phyloP scores from a whole-genome alignment of 495 filamentous ascomycete genomes.

The Evernia prunastri region DNA sequence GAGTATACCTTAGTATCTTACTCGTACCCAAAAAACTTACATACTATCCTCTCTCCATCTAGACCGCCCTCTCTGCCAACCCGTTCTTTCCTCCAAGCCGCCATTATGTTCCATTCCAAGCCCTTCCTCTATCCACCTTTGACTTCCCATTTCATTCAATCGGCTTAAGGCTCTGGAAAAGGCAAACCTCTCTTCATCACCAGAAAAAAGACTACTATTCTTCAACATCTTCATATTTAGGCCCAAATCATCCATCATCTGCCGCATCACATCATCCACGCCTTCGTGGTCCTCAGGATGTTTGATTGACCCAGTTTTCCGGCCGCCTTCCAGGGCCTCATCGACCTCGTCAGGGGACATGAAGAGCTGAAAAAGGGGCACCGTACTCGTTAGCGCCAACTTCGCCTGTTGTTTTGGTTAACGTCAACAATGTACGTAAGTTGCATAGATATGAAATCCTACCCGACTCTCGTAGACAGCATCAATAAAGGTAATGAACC shows the following conservation, averaged over 20 bases:
- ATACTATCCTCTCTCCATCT: conserved; percentile 69
- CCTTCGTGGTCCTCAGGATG: conserved; percentile 47
- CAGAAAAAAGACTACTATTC: conserved; percentile 79
- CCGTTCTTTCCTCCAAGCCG: conserved; percentile 55
- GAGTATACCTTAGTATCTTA: too few species aligned
- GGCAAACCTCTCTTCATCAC: conserved; percentile 94
- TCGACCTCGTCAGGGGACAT: conserved; percentile 72
- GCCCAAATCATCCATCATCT: conserved; percentile 89
- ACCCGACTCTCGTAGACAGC: conserved; percentile 78
- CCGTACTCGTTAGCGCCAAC: conserved; percentile 82
- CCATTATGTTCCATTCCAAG: conserved; percentile 56
- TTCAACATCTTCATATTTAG: conserved; percentile 81
- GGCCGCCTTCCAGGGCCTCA: conserved; percentile 34
- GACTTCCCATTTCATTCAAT: conserved; percentile 85
- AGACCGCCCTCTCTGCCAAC: conserved; percentile 59
- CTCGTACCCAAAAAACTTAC: conserved; percentile 37
- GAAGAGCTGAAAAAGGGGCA: conserved; percentile 80
- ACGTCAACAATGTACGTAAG: background rate
- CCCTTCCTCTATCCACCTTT: conserved; percentile 89
- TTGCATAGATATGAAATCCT: conserved; percentile 22
- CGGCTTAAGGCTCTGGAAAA: conserved; percentile 85
- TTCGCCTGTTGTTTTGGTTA: conserved; percentile 56
- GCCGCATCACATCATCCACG: conserved; percentile 74
- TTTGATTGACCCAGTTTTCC: conserved; percentile 29
- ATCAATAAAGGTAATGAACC: conserved; percentile 97